Conservation (phyloP, 1,284 basidiomycete genomes). For the Pseudozyma sp. region DNA sequence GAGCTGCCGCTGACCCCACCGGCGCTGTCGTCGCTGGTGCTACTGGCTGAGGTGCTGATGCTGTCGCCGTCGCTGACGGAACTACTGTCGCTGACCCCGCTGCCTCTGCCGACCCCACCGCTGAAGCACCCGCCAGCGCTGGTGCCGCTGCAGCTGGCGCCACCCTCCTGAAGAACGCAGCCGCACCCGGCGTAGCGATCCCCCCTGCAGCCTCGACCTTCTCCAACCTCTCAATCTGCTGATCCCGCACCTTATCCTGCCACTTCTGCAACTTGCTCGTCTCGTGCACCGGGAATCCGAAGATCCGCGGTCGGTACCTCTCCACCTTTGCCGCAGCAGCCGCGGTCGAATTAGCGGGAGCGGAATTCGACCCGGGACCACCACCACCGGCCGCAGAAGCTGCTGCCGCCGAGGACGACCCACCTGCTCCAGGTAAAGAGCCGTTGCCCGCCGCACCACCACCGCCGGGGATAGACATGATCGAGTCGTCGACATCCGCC, state of each 20-base stretch:
- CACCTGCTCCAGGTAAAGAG: conserved; percentile 14
- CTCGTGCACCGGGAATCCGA: conserved; percentile 68
- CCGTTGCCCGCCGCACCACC: conserved; percentile 18
- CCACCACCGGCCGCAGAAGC: conserved; percentile 11
- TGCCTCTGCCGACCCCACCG: conserved; percentile 6
- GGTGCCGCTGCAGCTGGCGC: conserved; percentile 1
- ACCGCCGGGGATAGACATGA: conserved; percentile 33
- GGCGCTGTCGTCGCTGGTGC: not conserved
- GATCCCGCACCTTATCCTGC: conserved; percentile 62
- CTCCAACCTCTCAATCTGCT: conserved; percentile 57
- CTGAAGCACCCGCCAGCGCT: conserved; percentile 1
- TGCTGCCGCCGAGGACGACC: conserved; percentile 9
- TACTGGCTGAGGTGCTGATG: conserved; percentile 9
- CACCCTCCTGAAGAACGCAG: conserved; percentile 41
- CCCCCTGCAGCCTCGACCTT: conserved; percentile 46
- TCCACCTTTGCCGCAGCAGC: conserved; percentile 59
- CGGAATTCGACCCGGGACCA: conserved; percentile 4
- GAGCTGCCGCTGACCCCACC: not conserved
- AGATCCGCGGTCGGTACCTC: conserved; percentile 65
- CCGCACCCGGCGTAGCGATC: conserved; percentile 38
- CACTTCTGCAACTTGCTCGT: conserved; percentile 65
- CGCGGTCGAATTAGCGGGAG: conserved; percentile 34
- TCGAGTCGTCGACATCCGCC: conserved; percentile 47
- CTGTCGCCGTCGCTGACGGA: not conserved
- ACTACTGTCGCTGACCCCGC: not conserved